phyloP scores from a whole-genome alignment of 345 rosid species.

The Euphorbia tirucalli region DNA sequence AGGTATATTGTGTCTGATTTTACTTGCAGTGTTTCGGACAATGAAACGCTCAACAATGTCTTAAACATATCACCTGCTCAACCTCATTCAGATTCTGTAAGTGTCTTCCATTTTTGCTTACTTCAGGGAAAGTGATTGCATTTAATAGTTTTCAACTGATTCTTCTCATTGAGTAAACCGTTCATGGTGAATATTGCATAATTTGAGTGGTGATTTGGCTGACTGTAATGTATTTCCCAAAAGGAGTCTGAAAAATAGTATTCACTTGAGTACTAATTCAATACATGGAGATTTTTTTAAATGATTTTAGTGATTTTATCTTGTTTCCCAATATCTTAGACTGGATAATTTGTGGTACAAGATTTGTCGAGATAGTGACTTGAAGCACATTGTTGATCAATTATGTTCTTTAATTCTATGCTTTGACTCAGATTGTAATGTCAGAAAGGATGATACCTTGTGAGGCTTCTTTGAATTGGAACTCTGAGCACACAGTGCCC shows the following conservation, averaged over 20 bases:
- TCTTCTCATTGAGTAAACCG: not conserved
- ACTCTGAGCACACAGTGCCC: too few relatives aligned
- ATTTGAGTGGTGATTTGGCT: too few relatives aligned
- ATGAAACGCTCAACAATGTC: conserved; percentile 24
- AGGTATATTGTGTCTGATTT: not conserved
- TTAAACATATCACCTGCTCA: conserved; percentile 40
- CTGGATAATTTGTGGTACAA: not conserved
- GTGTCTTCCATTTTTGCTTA: conserved; percentile 9
- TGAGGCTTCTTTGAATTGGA: too few relatives aligned
- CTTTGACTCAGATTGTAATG: conserved; percentile 36
- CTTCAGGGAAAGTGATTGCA: not conserved
- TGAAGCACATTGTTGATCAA: not conserved
- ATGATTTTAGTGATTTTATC: too few relatives aligned
- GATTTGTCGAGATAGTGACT: not conserved
- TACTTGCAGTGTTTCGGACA: conserved; percentile 40
- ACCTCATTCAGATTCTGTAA: conserved; percentile 43
- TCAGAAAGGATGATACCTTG: too few relatives aligned
- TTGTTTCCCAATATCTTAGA: not conserved
- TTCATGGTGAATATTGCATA: too few relatives aligned
- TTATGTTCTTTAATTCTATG: not conserved
- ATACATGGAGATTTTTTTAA: too few relatives aligned
- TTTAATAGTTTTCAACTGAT: not conserved
- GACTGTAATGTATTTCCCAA: too few relatives aligned
- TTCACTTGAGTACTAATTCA: too few relatives aligned
- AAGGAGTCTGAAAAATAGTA: too few relatives aligned